Percentiles rank a stretch among this genome's conserved stretches.
phyloP scores from a whole-genome alignment of 768 basidiomycete genomes.

The Leccinum subtestaceum region DNA sequence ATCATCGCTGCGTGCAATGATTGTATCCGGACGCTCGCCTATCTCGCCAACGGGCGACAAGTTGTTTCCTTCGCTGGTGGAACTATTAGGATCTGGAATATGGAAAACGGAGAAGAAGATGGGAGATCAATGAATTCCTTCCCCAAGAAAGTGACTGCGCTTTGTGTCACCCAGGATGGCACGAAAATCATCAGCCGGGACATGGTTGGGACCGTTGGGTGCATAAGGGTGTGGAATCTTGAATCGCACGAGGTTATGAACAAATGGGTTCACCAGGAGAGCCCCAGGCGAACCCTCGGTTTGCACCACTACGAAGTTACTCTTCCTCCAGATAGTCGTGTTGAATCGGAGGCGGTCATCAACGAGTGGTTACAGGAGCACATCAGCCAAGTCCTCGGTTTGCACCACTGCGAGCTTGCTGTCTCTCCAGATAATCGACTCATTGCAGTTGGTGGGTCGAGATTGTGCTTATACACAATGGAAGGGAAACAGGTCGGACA shows the following conservation, averaged over 20 bases:
- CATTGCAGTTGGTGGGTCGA: neutral
- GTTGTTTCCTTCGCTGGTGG: neutral
- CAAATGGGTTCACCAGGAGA: neutral
- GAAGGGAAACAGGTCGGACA: neutral
- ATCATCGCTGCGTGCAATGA: neutral
- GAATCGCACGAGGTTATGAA: neutral
- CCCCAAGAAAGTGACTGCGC: neutral
- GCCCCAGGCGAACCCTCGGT: too few relatives aligned
- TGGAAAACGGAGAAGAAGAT: neutral
- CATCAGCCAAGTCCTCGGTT: too few relatives aligned
- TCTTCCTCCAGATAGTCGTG: neutral
- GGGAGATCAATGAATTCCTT: neutral
- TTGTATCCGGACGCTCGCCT: neutral
- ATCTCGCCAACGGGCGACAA: constrained; percentile 4
- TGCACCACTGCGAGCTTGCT: fast-evolving
- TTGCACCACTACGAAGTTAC: fast-evolving
- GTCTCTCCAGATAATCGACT: constrained; percentile 1
- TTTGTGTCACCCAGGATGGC: neutral
- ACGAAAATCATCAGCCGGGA: neutral
- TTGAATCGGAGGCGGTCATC: neutral
- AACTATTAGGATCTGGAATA: neutral
- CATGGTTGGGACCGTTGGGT: neutral
- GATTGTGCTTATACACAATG: neutral
- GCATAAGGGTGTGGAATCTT: constrained; percentile 3
- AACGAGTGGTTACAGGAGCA: neutral